Evolutionary conservation across 2,329 filamentous ascomycete genomes (phyloP).

Genomic region (Alternaria longipes): DNA sequence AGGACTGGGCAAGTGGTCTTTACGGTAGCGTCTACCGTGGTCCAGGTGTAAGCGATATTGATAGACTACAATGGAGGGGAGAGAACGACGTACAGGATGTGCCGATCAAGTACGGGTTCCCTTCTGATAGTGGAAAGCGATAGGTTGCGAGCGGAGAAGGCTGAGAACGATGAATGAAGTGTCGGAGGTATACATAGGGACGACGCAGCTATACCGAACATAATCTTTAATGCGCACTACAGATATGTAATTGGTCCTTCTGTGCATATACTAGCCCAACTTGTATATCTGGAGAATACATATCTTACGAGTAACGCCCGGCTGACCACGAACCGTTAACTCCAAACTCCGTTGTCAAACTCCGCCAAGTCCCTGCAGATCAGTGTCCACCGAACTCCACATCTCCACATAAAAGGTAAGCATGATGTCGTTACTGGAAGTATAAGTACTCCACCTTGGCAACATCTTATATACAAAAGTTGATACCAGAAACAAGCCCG

Average conservation of each 20-base stretch:
- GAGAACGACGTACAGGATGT: conserved; percentile 49
- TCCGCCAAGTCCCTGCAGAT: conserved; percentile 2
- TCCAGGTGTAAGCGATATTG: conserved; percentile 63
- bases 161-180: not conserved
- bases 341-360: not conserved
- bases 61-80: conserved; percentile 64
- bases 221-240: not conserved
- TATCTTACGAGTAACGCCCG: not conserved
- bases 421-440: not conserved
- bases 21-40: conserved; percentile 69
- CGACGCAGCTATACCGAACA: not conserved
- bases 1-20: conserved; percentile 65
- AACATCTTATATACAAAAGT: not conserved
- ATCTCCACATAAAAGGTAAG: not conserved
- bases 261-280: not conserved
- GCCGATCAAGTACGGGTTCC: conserved; percentile 15
- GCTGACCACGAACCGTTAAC: not conserved
- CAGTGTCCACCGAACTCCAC: not conserved
- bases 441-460: not conserved
- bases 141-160: not conserved
- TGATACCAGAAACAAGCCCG: not conserved
- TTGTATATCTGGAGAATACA: not conserved
- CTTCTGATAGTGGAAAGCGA: conserved; percentile 26
- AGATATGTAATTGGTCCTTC: not conserved
- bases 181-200: not conserved